Evolutionary conservation across 768 basidiomycete genomes (phyloP), one percentile per base, ranked within the genome.

Genomic region (Naganishia vaughanmartiniae): DNA sequence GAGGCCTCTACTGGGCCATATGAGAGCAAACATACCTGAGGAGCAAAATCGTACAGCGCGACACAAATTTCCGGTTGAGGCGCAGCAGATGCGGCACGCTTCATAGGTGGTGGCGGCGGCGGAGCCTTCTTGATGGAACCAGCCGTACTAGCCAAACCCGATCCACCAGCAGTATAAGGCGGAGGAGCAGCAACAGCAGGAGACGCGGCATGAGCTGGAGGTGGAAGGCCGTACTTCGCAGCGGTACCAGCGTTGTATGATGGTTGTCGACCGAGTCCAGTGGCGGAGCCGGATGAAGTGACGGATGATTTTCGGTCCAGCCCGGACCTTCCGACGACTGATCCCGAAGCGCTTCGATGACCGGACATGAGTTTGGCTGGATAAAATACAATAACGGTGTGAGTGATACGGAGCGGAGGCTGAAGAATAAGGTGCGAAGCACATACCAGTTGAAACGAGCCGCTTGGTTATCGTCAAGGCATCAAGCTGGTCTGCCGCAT

Each of bases 41-140:
- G 92, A 42, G 85, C 85, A 79, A 95, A 99, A 81, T 99, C 96
- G 78, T 96, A 99, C 77, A 98, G 78, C 34, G 96, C 96, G 12
- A 91, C 89, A 30, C 93, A 93, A 76, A 92, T 93, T 80, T 88
- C 86, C 3, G 85, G 82, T 63, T 83, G 83, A 1, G 87, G 87
- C 34, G 84, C 83, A 10, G 85, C 84, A 80, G 90, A 91, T 6
- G 91, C 91, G 79, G 93, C 94, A 0, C 91, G 87, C 82, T 93
- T 94, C 75, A 93, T 78, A 1, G 93, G 89, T 10, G 95, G 95
- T 0, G 95, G 95, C 0, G 95, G 95, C 0, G 94, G 93, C 0
- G 94, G 91, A 0, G 89, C 87, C 76, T 89, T 87, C 82, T 90
- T 92, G 46, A 86, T 83, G 6, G 82, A 83, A 1, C 85, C 84